Evolutionary conservation across 148 eudicot species (phyloP), one percentile per base, ranked within the genome.

Genomic region (Spergularia marina): DNA sequence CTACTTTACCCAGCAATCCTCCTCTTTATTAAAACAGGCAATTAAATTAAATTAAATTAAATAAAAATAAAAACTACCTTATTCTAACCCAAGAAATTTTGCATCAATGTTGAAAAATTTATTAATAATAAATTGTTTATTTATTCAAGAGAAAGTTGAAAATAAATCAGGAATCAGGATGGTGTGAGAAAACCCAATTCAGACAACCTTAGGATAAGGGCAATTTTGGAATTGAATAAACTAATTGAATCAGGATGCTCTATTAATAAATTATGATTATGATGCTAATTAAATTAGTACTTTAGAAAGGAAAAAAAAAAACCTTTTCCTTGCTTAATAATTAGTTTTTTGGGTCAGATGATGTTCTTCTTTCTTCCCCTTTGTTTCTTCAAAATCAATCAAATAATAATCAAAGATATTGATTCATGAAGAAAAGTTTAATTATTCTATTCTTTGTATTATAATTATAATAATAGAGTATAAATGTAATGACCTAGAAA

Each of bases 171-270:
- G 65, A 61, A 0, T 30, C 36, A 30, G 36, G 4, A 30, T 23
- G 36, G 36, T 2, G 36, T 30, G 63, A 73, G 71, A 81, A 60
- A 73, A 72, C 70, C 77, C 65, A 81, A 69, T 71, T 81, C 71
- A 65, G 72, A 72, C 77, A 76, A 23, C n/a, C 30, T 66, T 63
- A 77, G 77, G 83, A 81, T 77, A 81, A 81, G 83, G 83, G 83
- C 40, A 81, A 77, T 76, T 72, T 58, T 76, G 83, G 80, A 71
- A 71, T 1, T 62, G 30, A 36, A 67, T 57, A 30, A 54, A 41
- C 10, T 0, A 68, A 41, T 59, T 59, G 2, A 23, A 59, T 59
- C 12, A 13, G 11, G 64, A 30, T 18, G 64, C 12, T 10, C 39
- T 44, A 44, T 5, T 44, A 59, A n/a, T 44, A 59, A n/a, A 58